Base-by-base conservation (phyloP, 1,139 yeast genomes). In the Suhomyces yuchorum region DNA sequence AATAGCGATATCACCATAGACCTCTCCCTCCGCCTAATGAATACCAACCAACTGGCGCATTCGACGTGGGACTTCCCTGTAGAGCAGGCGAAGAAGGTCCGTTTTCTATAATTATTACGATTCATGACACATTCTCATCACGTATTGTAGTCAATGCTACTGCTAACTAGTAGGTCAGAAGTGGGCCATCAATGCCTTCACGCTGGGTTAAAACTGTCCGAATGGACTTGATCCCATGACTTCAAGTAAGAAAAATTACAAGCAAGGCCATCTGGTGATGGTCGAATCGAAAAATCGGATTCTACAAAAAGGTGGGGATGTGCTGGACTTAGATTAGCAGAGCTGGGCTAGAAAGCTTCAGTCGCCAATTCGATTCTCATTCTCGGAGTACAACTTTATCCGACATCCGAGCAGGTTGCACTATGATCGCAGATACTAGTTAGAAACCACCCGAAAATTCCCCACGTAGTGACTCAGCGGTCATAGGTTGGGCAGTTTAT, bases 11-110 rank as follows among this genome's bases (percentile, higher is more conserved):
- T 50, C 14, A 48, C 50, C 8, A 48, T 53, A 8, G 54, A 53
- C 26, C 35, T 52, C 22, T 44, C 53, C n/a, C 43, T 52, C 14
- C 33, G 44, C 6, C 42, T 23, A 7, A 22, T 43, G 18, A 47
- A 40, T 37, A 51, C 52, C 24, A 47, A 49, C 42, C 53, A 46
- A 42, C 51, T 50, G 39, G 43, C 52, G 11, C 33, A 46, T 26
- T 37, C 49, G 9, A 53, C 52, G 18, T 55, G 53, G 53, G 51
- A 51, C 32, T 53, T 50, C 37, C 49, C 45, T 23, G 50, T 51
- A 11, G 56, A 55, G 15, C 48, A 47, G 18, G 48, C 49, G 17
- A 45, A 48, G 42, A 45, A 39, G 40, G 51, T 50, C 4, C 39
- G 43, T 15, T 47, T 48, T 34, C 20, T 48, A 4, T 44, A 42